A percentile compares a stretch with the other conserved stretches of the same genome.
phyloP scores from a whole-genome alignment of 2,329 filamentous ascomycete species.

The Emmonsia crescens region DNA sequence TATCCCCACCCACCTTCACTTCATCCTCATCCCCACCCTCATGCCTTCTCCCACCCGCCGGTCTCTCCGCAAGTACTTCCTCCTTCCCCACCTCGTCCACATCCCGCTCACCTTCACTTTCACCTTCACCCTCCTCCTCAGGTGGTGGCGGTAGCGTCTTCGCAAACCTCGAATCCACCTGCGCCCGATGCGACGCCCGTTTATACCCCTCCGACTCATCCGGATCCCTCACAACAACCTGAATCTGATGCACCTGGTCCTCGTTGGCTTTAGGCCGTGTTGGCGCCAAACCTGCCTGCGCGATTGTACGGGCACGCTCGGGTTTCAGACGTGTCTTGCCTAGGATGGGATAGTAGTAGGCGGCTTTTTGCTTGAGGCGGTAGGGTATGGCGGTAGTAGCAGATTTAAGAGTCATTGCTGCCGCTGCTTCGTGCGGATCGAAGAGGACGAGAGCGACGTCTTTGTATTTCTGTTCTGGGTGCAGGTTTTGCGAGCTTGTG shows the following conservation, averaged over 20 bases:
- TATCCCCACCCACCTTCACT: conserved; percentile 18
- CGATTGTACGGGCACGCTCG: conserved; percentile 34
- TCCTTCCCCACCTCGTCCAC: conserved; percentile 15
- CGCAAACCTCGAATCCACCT: conserved; percentile 36
- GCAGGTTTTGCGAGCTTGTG: conserved; percentile 43
- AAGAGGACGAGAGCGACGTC: conserved; percentile 50
- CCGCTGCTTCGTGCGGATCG: conserved; percentile 31
- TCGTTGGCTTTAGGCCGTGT: conserved; percentile 32
- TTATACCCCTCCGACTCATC: conserved; percentile 40
- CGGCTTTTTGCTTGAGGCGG: conserved; percentile 5
- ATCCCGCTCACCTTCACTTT: conserved; percentile 16
- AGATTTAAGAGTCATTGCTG: conserved; percentile 12
- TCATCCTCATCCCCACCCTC: conserved; percentile 14
- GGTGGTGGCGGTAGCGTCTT: conserved; percentile 27
- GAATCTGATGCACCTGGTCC: conserved; percentile 43
- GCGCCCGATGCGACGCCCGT: conserved; percentile 34
- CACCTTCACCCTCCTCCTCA: conserved; percentile 12
- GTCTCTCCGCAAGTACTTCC: background rate
- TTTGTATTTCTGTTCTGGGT: conserved; percentile 42
- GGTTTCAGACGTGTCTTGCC: conserved; percentile 47
- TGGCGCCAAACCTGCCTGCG: conserved; percentile 30
- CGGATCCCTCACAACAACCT: conserved; percentile 42
- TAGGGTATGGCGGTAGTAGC: background rate
- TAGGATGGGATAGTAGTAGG: conserved; percentile 32
- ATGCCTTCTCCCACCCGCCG: background rate